A percentile compares a stretch with the other conserved stretches of the same genome.
phyloP scores from a whole-genome alignment of 192 early-diverging fungal genomes.

The Umbelopsis sp. region DNA sequence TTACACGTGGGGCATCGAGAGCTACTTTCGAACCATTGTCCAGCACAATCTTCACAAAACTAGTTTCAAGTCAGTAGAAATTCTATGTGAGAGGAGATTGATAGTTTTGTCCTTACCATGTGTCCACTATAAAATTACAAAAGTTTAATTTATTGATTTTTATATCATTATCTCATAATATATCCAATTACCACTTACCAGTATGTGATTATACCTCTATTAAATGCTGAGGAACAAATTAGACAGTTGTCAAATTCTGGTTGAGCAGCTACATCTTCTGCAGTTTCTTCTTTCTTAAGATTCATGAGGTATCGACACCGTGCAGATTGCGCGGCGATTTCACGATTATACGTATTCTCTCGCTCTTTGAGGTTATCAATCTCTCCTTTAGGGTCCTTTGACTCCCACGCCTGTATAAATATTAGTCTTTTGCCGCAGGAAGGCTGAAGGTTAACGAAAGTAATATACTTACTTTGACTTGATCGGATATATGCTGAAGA shows the following conservation, averaged over 20 bases:
- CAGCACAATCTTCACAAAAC: conserved; percentile 23
- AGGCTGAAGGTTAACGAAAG: neutral
- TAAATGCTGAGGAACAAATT: conserved; percentile 15
- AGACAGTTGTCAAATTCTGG: conserved; percentile 21
- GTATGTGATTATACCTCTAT: conserved; percentile 26
- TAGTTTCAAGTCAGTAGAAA: neutral
- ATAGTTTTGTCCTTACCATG: conserved; percentile 14
- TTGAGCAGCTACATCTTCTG: neutral
- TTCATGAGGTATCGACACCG: conserved; percentile 17
- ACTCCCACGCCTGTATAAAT: conserved; percentile 13
- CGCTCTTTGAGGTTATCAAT: conserved; percentile 1
- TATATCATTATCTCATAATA: neutral
- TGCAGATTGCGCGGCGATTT: conserved; percentile 5
- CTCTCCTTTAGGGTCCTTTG: neutral
- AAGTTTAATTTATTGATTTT: neutral
- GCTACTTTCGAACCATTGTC: conserved; percentile 19
- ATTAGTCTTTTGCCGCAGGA: neutral
- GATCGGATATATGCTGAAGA: conserved; percentile 47
- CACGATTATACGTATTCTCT: neutral
- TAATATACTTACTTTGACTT: conserved; percentile 26
- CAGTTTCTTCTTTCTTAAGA: conserved; percentile 13
- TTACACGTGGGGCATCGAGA: conserved; percentile 20
- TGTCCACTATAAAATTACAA: conserved; percentile 20
- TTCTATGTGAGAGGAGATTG: neutral
- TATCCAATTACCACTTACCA: conserved; percentile 6